A percentile compares a stretch with the other conserved stretches of the same genome.
These are phyloP conservation scores for Mastigamoeba balamuthi DNA, from an alignment of 78 protist species.

Conservation along the genomic window DNA sequence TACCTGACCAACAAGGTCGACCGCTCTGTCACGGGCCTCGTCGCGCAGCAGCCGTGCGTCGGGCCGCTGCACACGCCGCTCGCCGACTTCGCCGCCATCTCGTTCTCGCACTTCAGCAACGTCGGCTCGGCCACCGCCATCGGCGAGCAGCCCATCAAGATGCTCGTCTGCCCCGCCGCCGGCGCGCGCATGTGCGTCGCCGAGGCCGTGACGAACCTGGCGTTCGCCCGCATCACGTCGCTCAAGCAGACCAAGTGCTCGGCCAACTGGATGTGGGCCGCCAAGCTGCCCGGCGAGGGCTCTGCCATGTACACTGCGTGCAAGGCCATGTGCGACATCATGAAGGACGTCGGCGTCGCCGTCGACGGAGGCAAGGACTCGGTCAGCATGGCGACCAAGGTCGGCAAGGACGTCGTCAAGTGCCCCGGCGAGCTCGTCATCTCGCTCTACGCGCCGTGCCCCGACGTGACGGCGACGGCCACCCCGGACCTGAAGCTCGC, in stretches of 20 bases:
- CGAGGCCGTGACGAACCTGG: slow-evolving; percentile 79
- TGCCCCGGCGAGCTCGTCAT: slow-evolving; percentile 70
- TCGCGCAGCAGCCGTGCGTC: slow-evolving; percentile 86
- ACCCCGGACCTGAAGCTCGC: slow-evolving; percentile 77
- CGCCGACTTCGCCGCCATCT: slow-evolving; percentile 66
- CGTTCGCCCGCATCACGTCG: slow-evolving; percentile 34
- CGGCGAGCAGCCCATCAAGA: slow-evolving; percentile 81
- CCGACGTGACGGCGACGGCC: slow-evolving; percentile 53
- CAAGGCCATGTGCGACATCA: slow-evolving; percentile 57
- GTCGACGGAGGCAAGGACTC: slow-evolving; percentile 89
- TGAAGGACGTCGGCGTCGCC: slow-evolving; percentile 55
- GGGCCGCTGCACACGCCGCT: slow-evolving; percentile 83
- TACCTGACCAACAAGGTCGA: slow-evolving; percentile 81
- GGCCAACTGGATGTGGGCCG: slow-evolving; percentile 94
- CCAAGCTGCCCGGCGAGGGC: slow-evolving; percentile 76
- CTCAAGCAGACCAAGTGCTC: slow-evolving; percentile 50
- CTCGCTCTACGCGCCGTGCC: slow-evolving; percentile 64
- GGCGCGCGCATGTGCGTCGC: slow-evolving; percentile 76
- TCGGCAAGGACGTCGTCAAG: slow-evolving; percentile 41
- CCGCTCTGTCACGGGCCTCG: slow-evolving; percentile 82
- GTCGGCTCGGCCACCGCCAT: slow-evolving; percentile 53
- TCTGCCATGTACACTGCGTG: slow-evolving; percentile 71
- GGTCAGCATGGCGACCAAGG: slow-evolving; percentile 76
- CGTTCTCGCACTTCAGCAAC: slow-evolving; percentile 18
- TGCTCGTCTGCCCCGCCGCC: slow-evolving; percentile 53